phyloP scores from a whole-genome alignment of 306 rosid genomes.

The Carpinus viminea region DNA sequence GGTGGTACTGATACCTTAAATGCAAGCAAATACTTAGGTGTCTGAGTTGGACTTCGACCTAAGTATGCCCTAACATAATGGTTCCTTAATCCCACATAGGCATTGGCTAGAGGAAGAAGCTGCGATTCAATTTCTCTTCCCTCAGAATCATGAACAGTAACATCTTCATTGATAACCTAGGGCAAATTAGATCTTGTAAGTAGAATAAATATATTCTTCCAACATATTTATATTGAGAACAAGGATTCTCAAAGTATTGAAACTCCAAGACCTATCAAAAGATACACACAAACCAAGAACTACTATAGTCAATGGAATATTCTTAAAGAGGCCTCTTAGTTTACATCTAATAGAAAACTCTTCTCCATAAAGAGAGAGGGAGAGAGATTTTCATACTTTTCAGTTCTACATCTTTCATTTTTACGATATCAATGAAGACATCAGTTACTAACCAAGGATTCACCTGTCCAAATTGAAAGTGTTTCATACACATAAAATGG shows the following conservation, averaged over 20 bases:
- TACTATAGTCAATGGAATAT: neutral
- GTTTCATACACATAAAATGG: neutral
- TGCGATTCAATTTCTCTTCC: slow-evolving; percentile 54
- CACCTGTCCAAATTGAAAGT: neutral
- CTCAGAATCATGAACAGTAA: slow-evolving; percentile 47
- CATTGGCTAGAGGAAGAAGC: slow-evolving; percentile 44
- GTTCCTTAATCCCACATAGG: slow-evolving; percentile 36
- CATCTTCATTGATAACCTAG: slow-evolving; percentile 46
- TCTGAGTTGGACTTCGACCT: slow-evolving; percentile 38
- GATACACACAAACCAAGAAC: neutral
- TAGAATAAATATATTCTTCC: neutral
- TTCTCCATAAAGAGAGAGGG: neutral
- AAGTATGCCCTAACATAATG: slow-evolving; percentile 51
- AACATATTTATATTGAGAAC: neutral
- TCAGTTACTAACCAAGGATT: neutral
- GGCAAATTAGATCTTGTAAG: neutral
- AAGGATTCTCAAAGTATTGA: neutral
- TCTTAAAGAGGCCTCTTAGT: neutral
- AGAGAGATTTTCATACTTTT: neutral
- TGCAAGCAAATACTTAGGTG: slow-evolving; percentile 55
- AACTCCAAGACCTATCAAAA: neutral
- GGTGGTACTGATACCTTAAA: slow-evolving; percentile 54
- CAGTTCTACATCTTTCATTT: neutral
- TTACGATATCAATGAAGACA: neutral
- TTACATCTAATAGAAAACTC: neutral